Evolutionary conservation across 2,329 filamentous ascomycete genomes (phyloP).

Genomic region (Ceratocystis harringtonii): DNA sequence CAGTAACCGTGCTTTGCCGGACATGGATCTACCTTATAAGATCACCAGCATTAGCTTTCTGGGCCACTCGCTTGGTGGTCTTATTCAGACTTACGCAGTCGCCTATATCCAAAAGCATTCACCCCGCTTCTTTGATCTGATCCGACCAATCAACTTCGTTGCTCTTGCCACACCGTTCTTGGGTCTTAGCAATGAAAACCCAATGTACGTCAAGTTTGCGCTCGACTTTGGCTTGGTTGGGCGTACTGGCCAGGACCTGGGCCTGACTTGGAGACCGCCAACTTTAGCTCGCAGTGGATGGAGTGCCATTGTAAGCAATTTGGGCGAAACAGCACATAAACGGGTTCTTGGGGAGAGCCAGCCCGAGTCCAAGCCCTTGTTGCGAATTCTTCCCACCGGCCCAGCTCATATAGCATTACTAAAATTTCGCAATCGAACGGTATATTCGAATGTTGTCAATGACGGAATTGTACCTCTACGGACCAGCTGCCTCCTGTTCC

Average conservation of each 20-base stretch:
- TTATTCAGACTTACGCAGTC: constrained; percentile 85
- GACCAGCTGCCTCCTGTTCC: constrained; percentile 88
- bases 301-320: constrained; percentile 71
- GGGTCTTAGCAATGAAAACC: constrained; percentile 92
- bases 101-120: constrained; percentile 96
- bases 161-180: constrained; percentile 75
- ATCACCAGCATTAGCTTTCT: constrained; percentile 94
- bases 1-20: constrained; percentile 24
- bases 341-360: constrained; percentile 45
- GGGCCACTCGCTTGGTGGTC: constrained; percentile 76
- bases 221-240: constrained; percentile 92
- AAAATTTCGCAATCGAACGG: constrained; percentile 77
- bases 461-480: constrained; percentile 91
- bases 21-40: constrained; percentile 43
- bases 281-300: constrained; percentile 74
- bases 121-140: constrained; percentile 73
- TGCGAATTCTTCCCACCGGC: constrained; percentile 79
- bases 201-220: constrained; percentile 91
- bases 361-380: constrained; percentile 71
- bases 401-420: constrained; percentile 76
- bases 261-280: constrained; percentile 83
- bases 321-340: constrained; percentile 53
- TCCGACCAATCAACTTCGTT: constrained; percentile 82
- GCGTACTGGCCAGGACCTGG: constrained; percentile 88
- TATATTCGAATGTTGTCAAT: constrained; percentile 96